Evolutionary conservation across 2,329 filamentous ascomycete genomes (phyloP).

Genomic region (Coleophoma crateriformis): DNA sequence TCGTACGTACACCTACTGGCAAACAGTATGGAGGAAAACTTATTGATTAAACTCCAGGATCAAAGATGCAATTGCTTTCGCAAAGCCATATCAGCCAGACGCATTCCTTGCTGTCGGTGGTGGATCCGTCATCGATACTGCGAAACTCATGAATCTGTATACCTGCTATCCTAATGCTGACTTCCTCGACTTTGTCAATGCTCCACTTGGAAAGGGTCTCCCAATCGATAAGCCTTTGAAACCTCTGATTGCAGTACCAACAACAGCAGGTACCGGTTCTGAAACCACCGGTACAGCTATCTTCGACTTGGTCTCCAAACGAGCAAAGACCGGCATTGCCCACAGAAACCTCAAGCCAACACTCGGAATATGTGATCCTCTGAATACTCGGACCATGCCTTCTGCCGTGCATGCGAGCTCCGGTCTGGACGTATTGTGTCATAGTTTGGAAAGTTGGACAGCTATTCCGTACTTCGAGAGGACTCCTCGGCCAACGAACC

Average conservation of each 20-base stretch:
- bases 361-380: constrained; percentile 75
- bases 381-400: constrained; percentile 96
- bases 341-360: constrained; percentile 95
- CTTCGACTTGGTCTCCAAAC: constrained; percentile 86
- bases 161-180: constrained; percentile 84
- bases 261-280: constrained; percentile 80
- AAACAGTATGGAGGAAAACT: neutral
- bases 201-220: constrained; percentile 78
- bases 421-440: constrained; percentile 91
- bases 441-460: constrained; percentile 94
- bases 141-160: constrained; percentile 98
- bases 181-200: constrained; percentile 97
- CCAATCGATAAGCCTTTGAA: constrained; percentile 67
- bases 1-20: constrained; percentile 48
- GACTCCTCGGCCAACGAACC: constrained; percentile 77
- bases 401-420: constrained; percentile 87
- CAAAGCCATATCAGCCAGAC: constrained; percentile 75
- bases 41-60: constrained; percentile 45
- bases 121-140: constrained; percentile 95
- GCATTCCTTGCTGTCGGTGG: constrained; percentile 90
- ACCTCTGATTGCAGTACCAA: constrained; percentile 78
- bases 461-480: constrained; percentile 92
- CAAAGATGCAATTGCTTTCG: constrained; percentile 82
- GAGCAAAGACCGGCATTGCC: constrained; percentile 92
- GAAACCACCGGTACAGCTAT: constrained; percentile 98